Base-by-base conservation (phyloP, 192 early-diverging fungal genomes). In the Backusella liffmaniae region DNA sequence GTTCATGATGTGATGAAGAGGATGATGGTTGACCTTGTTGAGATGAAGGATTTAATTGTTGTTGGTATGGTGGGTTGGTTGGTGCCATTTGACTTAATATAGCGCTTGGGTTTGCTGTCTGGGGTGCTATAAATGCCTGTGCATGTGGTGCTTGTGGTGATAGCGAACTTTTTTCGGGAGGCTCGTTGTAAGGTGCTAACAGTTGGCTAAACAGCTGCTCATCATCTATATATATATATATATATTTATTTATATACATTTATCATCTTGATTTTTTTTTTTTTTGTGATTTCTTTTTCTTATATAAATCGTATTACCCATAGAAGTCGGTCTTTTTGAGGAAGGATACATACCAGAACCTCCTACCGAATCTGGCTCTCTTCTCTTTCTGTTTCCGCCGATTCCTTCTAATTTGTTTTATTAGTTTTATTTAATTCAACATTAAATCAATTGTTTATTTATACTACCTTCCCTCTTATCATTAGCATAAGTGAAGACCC, bases 141-240 rank as follows among this genome's bases (percentile, higher is more conserved):
- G 66, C 15, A 62, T 34, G 34, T n/a, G 73, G 3, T 26, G 9
- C 26, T 75, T 41, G 66, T 15, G 66, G 66, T 35, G 29, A 32
- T 18, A 16, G 21, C 15, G 56, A 41, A 12, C 18, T 12, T 18
- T 71, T 71, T 32, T 41, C 70, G 16, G 42, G 39, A 5, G 70
- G 18, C 13, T 71, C 70, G 16, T 71, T 44, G 8, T 42, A 71
- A 10, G 70, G 70, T 18, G 70, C 70, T 2, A 71, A 32, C 6
- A 71, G 41, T 41, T 71, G 70, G 13, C 42, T 71, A 12, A 71
- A 71, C 5, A 71, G 32, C 30, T 71, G 70, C 4, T 71, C 70
- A 3, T 71, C 70, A 15, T 71, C 70, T 71, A 32, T 15, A 29
- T n/a, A 13, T 70, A 9, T 26, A 26, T 26, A 29, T n/a, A 30